phyloP scores from a whole-genome alignment of 495 filamentous ascomycete species.

The Trichoderma asperelloides region DNA sequence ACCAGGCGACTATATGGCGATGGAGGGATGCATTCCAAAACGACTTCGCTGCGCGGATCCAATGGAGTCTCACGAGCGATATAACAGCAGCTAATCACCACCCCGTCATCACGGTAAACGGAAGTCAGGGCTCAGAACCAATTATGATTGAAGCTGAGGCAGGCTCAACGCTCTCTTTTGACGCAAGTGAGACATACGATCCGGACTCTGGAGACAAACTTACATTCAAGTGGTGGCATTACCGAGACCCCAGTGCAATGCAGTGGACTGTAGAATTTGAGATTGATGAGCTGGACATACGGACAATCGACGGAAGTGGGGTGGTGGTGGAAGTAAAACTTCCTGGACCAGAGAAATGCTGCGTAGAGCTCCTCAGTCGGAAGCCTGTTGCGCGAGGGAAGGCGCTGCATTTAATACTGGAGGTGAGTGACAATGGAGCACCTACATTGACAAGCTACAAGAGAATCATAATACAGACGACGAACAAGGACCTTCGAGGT shows the following conservation, averaged over 20 bases:
- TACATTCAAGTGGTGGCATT: conserved; percentile 41
- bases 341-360: conserved; percentile 27
- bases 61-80: conserved; percentile 33
- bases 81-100: conserved; percentile 29
- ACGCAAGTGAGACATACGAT: conserved; percentile 35
- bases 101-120: conserved; percentile 35
- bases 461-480: conserved; percentile 32
- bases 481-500: conserved; percentile 11
- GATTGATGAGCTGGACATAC: conserved; percentile 28
- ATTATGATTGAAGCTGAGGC: conserved; percentile 26
- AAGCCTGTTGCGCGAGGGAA: conserved; percentile 20
- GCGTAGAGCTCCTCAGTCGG: conserved; percentile 23
- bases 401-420: conserved; percentile 32
- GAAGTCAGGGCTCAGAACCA: conserved; percentile 20
- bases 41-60: conserved; percentile 42
- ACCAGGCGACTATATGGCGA: conserved; percentile 42
- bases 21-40: conserved; percentile 41
- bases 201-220: conserved; percentile 30
- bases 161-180: conserved; percentile 27
- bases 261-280: conserved; percentile 32
- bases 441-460: conserved; percentile 30
- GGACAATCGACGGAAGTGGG: conserved; percentile 17
- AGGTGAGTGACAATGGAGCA: conserved; percentile 31
- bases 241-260: conserved; percentile 32
- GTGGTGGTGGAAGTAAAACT: conserved; percentile 25